phyloP scores from a whole-genome alignment of 257 asterid genomes.

The Nicotiana tabacum region DNA sequence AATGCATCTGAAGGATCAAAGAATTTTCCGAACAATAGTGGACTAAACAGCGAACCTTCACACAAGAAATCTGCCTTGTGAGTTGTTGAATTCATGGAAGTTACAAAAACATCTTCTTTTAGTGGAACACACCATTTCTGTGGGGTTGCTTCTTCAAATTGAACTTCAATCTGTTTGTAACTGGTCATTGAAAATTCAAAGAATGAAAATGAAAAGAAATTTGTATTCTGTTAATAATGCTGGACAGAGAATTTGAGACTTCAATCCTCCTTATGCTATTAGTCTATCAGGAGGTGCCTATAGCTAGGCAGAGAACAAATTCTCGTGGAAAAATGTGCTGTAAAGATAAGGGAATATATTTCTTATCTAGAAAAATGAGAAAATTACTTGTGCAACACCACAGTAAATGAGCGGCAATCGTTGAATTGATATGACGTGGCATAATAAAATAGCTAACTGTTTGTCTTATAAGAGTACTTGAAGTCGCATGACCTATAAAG shows the following conservation, averaged over 20 bases:
- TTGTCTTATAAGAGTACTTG: background rate
- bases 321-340: slow-evolving; percentile 23
- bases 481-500: no score
- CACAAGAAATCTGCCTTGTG: slow-evolving; percentile 29
- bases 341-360: slow-evolving; percentile 37
- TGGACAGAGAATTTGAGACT: slow-evolving; percentile 8
- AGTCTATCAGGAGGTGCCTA: background rate
- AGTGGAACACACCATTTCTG: slow-evolving; percentile 67
- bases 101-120: slow-evolving; percentile 50
- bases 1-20: slow-evolving; percentile 94
- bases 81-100: slow-evolving; percentile 26
- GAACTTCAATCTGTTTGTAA: slow-evolving; percentile 40
- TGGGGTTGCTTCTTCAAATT: slow-evolving; percentile 42
- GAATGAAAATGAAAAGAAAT: background rate
- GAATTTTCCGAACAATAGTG: slow-evolving; percentile 72
- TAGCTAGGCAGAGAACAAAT: slow-evolving; percentile 31
- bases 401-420: background rate
- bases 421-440: background rate
- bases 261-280: slow-evolving; percentile 12
- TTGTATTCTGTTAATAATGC: background rate
- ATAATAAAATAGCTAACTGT: background rate
- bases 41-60: slow-evolving; percentile 61
- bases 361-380: slow-evolving; percentile 14
- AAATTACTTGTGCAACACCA: background rate
- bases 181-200: slow-evolving; percentile 27